These are phyloP conservation scores for Neurospora sp. DNA, from an alignment of 495 filamentous ascomycete genomes.

Conservation along the genomic window DNA sequence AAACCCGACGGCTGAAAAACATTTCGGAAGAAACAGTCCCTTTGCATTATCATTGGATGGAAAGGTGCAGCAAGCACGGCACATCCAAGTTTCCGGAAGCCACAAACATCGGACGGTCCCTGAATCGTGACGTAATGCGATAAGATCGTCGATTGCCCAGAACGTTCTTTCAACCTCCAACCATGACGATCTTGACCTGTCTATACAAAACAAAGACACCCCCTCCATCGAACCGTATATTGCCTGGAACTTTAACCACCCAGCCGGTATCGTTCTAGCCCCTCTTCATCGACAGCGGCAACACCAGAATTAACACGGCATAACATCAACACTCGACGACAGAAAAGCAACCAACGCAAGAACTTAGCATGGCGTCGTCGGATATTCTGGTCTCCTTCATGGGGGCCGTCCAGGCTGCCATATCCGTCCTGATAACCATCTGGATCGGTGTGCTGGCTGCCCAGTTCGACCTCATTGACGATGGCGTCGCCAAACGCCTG, in stretches of 20 bases:
- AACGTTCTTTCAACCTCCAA: not conserved
- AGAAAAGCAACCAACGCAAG: not conserved
- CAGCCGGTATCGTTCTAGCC: not conserved
- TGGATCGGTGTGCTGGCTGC: conserved; percentile 51
- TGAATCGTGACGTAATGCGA: not conserved
- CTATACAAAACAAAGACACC: not conserved
- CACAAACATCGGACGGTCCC: not conserved
- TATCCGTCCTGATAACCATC: conserved; percentile 63
- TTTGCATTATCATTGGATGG: not conserved
- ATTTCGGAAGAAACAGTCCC: not conserved
- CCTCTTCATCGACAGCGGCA: not conserved
- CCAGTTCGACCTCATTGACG: conserved; percentile 47
- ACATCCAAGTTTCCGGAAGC: not conserved
- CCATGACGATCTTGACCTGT: not conserved
- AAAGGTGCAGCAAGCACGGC: not conserved
- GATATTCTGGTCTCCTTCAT: conserved; percentile 45
- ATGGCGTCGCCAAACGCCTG: conserved; percentile 47
- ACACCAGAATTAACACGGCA: not conserved
- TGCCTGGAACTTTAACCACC: not conserved
- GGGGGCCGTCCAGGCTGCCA: conserved; percentile 58
- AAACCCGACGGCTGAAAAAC: not conserved
- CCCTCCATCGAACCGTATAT: not conserved
- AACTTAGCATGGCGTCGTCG: conserved; percentile 3
- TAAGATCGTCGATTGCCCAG: not conserved
- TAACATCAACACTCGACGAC: not conserved